Base-by-base conservation (phyloP, 495 filamentous ascomycete species). In the Penicillium coprophilum region DNA sequence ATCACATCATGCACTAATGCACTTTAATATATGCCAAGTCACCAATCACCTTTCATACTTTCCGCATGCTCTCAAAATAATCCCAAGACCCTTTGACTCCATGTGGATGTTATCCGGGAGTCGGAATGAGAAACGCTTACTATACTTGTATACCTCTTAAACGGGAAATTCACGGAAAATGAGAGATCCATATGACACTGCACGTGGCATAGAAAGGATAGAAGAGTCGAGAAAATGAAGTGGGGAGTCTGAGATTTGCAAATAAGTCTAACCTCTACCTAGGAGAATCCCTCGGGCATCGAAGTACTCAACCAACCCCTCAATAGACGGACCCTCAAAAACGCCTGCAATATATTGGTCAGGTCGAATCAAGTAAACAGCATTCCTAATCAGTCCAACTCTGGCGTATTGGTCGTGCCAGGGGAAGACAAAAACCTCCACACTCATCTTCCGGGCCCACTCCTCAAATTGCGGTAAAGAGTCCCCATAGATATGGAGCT, bases 341-440 rank as follows among this genome's bases (percentile, higher is more conserved):
- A 68, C 61, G 0, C 57, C 68, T 11, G 71, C 73, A 53, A 74
- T 55, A 55, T 74, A 76, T 0, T 62, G 68, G 49, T 76, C 73
- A 13, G 71, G 70, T 12, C 71, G 66, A 23, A 74, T 28, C 46
- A 76, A 36, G 50, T 74, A 76, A 4, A 60, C 70, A 24, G 61
- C 61, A 36, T 69, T 59, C 27, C 54, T 47, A 45, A 30, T 55
- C 8, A 73, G 34, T 7, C 71, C 70, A 17, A 56, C 57, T 27
- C 56, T 38, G 15, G 50, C 61, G 49, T 69, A 62, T 27, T 62
- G 54, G 10, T 55, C 53, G 19, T 65, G 32, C 73, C 73, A 76
- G 0, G 49, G 6, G 38, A 74, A 73, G 0, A 50, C 30, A 24
- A 59, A 57, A 11, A 73, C 34, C 19, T 52, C 46, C 8, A 71